A percentile compares a stretch with the other conserved stretches of the same genome.
Evolutionary conservation across 2,329 filamentous ascomycete genomes (phyloP).

Genomic region (Arachnomyces sp.): DNA sequence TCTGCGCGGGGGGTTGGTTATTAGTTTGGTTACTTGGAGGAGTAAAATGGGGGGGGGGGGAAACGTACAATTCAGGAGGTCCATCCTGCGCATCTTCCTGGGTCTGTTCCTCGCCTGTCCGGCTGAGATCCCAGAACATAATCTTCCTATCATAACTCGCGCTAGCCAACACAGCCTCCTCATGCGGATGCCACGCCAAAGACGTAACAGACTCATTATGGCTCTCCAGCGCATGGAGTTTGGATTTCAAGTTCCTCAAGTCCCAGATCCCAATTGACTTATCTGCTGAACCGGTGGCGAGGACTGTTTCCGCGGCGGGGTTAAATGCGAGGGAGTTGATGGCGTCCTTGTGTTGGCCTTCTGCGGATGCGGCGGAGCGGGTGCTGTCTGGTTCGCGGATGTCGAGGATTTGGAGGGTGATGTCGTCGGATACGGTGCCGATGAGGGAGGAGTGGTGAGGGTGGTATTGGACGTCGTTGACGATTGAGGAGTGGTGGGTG

Average conservation of each 20-base stretch:
- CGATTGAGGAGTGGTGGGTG: slow-evolving; percentile 79
- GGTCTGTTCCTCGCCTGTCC: slow-evolving; percentile 86
- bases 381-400: slow-evolving; percentile 60
- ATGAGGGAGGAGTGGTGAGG: slow-evolving; percentile 77
- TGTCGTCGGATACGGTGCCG: slow-evolving; percentile 89
- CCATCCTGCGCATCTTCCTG: slow-evolving; percentile 94
- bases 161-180: slow-evolving; percentile 80
- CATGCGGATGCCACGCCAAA: slow-evolving; percentile 87
- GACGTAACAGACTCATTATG: slow-evolving; percentile 87
- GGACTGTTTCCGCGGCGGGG: slow-evolving; percentile 75
- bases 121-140: slow-evolving; percentile 91
- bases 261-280: slow-evolving; percentile 96
- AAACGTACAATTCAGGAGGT: slow-evolving; percentile 77
- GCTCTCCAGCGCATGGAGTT: slow-evolving; percentile 80
- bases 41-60: slow-evolving; percentile 2
- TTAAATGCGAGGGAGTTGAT: slow-evolving; percentile 97
- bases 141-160: slow-evolving; percentile 88
- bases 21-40: not conserved
- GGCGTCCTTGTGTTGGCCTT: slow-evolving; percentile 75
- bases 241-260: slow-evolving; percentile 78
- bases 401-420: slow-evolving; percentile 87
- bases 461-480: slow-evolving; percentile 96
- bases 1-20: slow-evolving; percentile 34
- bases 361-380: slow-evolving; percentile 59
- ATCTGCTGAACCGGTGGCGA: slow-evolving; percentile 90